Evolutionary conservation across 2,329 filamentous ascomycete species (phyloP).

Genomic region (Verticillium dahliae): DNA sequence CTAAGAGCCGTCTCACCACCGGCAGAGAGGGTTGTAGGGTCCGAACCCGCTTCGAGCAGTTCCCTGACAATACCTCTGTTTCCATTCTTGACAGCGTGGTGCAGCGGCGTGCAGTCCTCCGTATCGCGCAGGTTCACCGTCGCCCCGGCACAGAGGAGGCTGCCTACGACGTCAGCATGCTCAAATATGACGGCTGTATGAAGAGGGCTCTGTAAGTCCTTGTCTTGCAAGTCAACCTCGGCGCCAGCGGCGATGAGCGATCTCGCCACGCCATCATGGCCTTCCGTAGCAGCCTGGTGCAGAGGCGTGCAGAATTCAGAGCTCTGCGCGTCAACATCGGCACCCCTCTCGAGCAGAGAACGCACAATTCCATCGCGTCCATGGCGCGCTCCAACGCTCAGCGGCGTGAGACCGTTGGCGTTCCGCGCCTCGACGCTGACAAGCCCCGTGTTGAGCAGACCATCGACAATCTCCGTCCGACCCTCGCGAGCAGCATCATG

Average conservation of each 20-base stretch:
- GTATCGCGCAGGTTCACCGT: slow-evolving; percentile 8
- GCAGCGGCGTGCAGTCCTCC: slow-evolving; percentile 13
- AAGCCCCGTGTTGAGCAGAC: slow-evolving; percentile 9
- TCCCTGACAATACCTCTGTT: slow-evolving; percentile 9
- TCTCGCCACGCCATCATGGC: slow-evolving; percentile 9
- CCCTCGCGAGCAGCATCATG: slow-evolving; percentile 10
- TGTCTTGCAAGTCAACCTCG: slow-evolving; percentile 11
- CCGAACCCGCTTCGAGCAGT: slow-evolving; percentile 10
- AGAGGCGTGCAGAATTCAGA: slow-evolving; percentile 12
- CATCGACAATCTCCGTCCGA: slow-evolving; percentile 6
- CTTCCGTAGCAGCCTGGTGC: slow-evolving; percentile 13
- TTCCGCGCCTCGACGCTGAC: slow-evolving; percentile 12
- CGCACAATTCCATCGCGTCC: slow-evolving; percentile 12
- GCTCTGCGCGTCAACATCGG: slow-evolving; percentile 10
- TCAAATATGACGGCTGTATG: slow-evolving; percentile 13
- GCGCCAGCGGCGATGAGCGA: slow-evolving; percentile 12
- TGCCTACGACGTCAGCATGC: slow-evolving; percentile 11
- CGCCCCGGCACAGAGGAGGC: slow-evolving; percentile 8
- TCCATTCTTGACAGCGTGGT: slow-evolving; percentile 13
- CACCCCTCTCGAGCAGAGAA: slow-evolving; percentile 12
- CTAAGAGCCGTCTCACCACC: slow-evolving; percentile 12
- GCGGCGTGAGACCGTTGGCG: slow-evolving; percentile 10
- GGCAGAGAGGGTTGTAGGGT: slow-evolving; percentile 9
- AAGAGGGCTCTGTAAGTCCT: slow-evolving; percentile 11
- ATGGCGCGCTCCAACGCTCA: slow-evolving; percentile 10